Evolutionary conservation across 345 rosid species (phyloP), one percentile per base, ranked within the genome.

Genomic region (Ricinus communis): DNA sequence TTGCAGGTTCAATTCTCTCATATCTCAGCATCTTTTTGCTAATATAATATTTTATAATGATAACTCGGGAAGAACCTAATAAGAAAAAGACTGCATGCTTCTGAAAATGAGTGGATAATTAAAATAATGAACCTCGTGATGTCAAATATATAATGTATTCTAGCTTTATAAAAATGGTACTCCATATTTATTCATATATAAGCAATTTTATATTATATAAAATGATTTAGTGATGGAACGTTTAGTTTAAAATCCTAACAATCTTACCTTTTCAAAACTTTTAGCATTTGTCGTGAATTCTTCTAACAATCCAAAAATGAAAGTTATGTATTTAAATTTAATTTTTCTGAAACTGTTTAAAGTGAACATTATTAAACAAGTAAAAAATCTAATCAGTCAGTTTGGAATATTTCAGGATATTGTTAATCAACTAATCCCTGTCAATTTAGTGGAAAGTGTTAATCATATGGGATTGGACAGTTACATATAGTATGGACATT

Each of bases 41-140:
- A 16, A 21, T 8, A 58, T 58, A n/a, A 30, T 58, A 31, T 19
- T 9, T 3, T 21, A 49, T 7, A 65, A 5, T 43, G 13, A 24
- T 19, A 62, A 18, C 15, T 12, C 15, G 18, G 33, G 15, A 43
- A 8, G 13, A 9, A 41, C 70, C 57, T 27, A 55, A 53, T 66
- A 31, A 24, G 19, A 52, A 60, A 66, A 51, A 7, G 56, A n/a
- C 15, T 31, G 55, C 68, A 47, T 28, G 68, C 68, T 49, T 46
- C 24, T 67, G 28, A 55, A 54, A 57, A 59, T 31, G 41, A 59
- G 52, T 25, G 45, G 30, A n/a, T 41, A 31, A 8, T 53, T 40
- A 65, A 49, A 64, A 62, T 2, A 52, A 64, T 47, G 19, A 19
- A 69, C 51, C 55, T 24, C 43, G 22, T 58, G 63, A 76, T 60